phyloP scores from a whole-genome alignment of 1,284 basidiomycete genomes.

The Meira miltonrushii region DNA sequence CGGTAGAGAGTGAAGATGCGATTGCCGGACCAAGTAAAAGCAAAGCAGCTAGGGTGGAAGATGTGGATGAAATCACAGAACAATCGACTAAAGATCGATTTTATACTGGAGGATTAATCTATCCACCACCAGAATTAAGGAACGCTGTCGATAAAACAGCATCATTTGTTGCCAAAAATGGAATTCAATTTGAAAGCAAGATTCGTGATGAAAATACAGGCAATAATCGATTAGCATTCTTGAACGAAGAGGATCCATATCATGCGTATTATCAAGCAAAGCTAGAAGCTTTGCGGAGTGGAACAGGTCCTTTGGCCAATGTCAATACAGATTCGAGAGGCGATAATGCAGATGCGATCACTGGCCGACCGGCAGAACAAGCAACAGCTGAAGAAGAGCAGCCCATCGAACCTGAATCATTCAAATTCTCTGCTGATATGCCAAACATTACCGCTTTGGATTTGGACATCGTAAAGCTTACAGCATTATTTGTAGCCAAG shows the following conservation, averaged over 20 bases:
- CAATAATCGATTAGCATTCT: constrained; percentile 46
- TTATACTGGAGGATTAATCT: constrained; percentile 46
- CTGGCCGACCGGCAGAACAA: constrained; percentile 55
- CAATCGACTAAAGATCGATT: constrained; percentile 26
- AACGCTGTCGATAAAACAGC: constrained; percentile 96
- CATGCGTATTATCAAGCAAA: constrained; percentile 46
- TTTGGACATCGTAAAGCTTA: constrained; percentile 65
- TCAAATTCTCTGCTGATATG: constrained; percentile 80
- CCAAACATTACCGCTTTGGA: constrained; percentile 86
- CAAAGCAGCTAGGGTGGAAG: constrained; percentile 21
- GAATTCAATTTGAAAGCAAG: constrained; percentile 45
- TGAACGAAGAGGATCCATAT: constrained; percentile 43
- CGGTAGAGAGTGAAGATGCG: constrained; percentile 6
- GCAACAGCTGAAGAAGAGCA: constrained; percentile 44
- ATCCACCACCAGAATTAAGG: constrained; percentile 57
- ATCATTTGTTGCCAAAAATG: constrained; percentile 67
- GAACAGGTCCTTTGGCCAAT: constrained; percentile 16
- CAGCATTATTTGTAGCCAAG: constrained; percentile 89
- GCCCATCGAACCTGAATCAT: constrained; percentile 70
- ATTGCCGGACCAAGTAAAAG: constrained; percentile 15
- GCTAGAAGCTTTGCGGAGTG: constrained; percentile 31
- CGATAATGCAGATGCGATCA: not conserved
- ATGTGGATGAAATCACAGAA: constrained; percentile 24
- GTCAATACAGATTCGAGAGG: constrained; percentile 4
- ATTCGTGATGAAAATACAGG: constrained; percentile 39